Evolutionary conservation across 345 rosid species (phyloP).

Genomic region (Leavenworthia alabamica): DNA sequence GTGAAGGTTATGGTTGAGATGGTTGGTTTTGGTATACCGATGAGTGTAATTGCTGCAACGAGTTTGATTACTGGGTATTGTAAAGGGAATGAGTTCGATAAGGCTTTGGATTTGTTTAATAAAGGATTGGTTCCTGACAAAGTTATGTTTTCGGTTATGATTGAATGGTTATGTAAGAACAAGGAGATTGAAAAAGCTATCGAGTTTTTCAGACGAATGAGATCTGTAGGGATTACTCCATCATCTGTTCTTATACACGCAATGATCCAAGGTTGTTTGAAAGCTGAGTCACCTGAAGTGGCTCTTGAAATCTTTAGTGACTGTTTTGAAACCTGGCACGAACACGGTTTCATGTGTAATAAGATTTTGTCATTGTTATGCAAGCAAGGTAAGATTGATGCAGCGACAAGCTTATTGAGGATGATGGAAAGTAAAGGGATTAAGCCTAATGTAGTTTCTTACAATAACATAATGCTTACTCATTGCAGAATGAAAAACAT

Average conservation of each 20-base stretch:
- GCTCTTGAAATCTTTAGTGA: slow-evolving; percentile 44
- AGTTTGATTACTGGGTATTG: slow-evolving; percentile 61
- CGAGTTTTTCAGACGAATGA: slow-evolving; percentile 51
- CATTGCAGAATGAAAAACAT: slow-evolving; percentile 42
- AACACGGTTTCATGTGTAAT: slow-evolving; percentile 47
- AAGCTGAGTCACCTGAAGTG: slow-evolving; percentile 30
- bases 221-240: slow-evolving; percentile 37
- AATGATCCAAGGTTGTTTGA: slow-evolving; percentile 50
- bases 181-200: slow-evolving; percentile 43
- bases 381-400: slow-evolving; percentile 41
- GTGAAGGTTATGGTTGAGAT: slow-evolving; percentile 62
- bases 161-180: slow-evolving; percentile 54
- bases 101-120: slow-evolving; percentile 53
- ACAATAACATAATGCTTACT: slow-evolving; percentile 56
- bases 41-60: slow-evolving; percentile 52
- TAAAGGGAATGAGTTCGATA: slow-evolving; percentile 36
- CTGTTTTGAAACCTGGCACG: slow-evolving; percentile 41
- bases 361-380: slow-evolving; percentile 41
- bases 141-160: slow-evolving; percentile 57
- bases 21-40: slow-evolving; percentile 47
- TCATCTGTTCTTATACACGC: slow-evolving; percentile 42
- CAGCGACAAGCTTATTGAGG: slow-evolving; percentile 45
- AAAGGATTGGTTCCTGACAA: slow-evolving; percentile 48
- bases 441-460: slow-evolving; percentile 43
- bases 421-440: slow-evolving; percentile 47